These are phyloP conservation scores for Sporothrix protearum DNA, from an alignment of 2,329 filamentous ascomycete species.

Conservation along the genomic window DNA sequence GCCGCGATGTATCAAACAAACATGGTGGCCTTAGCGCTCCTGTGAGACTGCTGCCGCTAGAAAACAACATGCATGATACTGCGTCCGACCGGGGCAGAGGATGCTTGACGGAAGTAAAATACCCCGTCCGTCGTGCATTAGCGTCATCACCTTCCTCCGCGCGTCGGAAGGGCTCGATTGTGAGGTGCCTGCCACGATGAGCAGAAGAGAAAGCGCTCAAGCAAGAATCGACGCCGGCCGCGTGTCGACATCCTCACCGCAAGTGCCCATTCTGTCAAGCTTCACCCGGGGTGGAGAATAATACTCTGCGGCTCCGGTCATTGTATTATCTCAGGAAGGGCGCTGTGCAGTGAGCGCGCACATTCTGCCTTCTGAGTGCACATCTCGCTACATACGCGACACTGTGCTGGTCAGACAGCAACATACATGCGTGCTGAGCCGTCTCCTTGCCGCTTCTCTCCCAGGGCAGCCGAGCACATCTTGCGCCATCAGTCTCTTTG, in stretches of 20 bases:
- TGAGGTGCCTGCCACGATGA: not conserved
- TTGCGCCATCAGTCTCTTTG: not conserved
- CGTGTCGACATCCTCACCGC: constrained; percentile 11
- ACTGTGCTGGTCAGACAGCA: not conserved
- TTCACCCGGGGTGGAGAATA: not conserved
- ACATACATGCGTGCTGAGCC: not conserved
- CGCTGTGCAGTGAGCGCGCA: not conserved
- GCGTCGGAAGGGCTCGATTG: not conserved
- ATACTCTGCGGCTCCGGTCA: not conserved
- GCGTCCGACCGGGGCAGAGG: not conserved
- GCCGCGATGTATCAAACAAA: not conserved
- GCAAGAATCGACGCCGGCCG: not conserved
- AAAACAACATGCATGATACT: constrained; percentile 19
- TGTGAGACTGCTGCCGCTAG: constrained; percentile 16
- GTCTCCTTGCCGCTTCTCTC: constrained; percentile 10
- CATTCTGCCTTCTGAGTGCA: not conserved
- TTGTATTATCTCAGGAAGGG: too few relatives aligned
- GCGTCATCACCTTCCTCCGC: not conserved
- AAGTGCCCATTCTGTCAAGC: not conserved
- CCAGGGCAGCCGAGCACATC: not conserved
- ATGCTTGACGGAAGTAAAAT: not conserved
- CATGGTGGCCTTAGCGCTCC: constrained; percentile 8
- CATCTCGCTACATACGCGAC: not conserved
- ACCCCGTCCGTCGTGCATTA: not conserved
- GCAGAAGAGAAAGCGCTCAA: not conserved